Conservation (phyloP, 495 filamentous ascomycete species). For the Usnea hakonensis region DNA sequence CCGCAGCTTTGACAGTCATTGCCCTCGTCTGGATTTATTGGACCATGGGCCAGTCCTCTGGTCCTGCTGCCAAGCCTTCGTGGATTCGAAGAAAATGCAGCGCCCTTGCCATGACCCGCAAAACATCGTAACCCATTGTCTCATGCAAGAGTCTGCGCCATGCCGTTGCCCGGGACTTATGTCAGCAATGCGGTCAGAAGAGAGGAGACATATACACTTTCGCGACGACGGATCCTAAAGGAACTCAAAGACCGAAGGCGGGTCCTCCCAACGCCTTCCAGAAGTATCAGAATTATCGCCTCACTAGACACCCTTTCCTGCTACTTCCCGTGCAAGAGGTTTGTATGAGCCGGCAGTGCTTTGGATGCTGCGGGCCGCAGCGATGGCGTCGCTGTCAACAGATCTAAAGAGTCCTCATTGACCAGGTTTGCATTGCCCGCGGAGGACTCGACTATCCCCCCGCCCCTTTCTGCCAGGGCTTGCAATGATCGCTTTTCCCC, state of each 20-base stretch:
- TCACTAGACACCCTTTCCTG: background rate
- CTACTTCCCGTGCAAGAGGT: background rate
- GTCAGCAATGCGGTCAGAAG: background rate
- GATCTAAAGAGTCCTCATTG: background rate
- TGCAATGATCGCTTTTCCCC: background rate
- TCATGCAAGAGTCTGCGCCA: background rate
- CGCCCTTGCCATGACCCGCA: background rate
- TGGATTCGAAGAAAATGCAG: background rate
- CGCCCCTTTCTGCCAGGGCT: background rate
- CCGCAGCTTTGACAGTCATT: background rate
- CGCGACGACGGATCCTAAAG: background rate
- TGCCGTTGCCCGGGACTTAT: background rate
- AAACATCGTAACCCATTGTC: background rate
- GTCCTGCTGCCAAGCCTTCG: background rate
- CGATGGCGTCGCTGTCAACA: background rate
- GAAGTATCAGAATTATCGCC: background rate
- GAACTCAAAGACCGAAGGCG: background rate
- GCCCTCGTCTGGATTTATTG: background rate
- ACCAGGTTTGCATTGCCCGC: background rate
- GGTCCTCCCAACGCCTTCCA: background rate
- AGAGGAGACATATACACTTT: background rate
- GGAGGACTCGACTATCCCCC: background rate
- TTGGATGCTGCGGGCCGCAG: slow-evolving; percentile 1
- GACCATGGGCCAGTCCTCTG: background rate
- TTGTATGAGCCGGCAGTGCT: background rate